phyloP scores from a whole-genome alignment of 169 alveolate genomes.

The Cryptosporidium felis region DNA sequence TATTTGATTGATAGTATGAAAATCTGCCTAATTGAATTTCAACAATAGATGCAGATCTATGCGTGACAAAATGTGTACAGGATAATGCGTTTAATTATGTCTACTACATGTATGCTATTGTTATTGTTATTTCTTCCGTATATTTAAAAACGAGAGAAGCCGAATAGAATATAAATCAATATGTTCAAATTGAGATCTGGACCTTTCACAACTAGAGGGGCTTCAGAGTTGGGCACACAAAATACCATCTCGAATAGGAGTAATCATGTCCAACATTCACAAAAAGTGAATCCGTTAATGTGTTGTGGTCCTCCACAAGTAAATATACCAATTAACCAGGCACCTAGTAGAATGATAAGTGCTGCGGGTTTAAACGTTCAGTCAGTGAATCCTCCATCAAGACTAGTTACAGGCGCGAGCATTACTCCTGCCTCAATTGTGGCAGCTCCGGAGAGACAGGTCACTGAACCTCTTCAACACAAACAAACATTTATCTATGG shows the following conservation, averaged over 20 bases:
- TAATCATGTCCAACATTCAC: slow-evolving; percentile 21
- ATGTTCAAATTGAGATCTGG: slow-evolving; percentile 67
- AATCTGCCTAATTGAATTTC: too few species aligned
- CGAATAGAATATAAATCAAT: not conserved
- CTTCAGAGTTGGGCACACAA: slow-evolving; percentile 37
- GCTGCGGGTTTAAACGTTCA: slow-evolving; percentile 65
- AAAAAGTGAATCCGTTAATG: slow-evolving; percentile 62
- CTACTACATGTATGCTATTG: slow-evolving; percentile 20
- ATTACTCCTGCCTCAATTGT: slow-evolving; percentile 64
- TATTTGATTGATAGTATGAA: not conserved
- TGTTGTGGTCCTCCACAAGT: slow-evolving; percentile 61
- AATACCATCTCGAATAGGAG: slow-evolving; percentile 3
- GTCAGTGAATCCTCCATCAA: slow-evolving; percentile 62
- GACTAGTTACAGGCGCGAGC: slow-evolving; percentile 63
- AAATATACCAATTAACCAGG: slow-evolving; percentile 22
- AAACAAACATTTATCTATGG: slow-evolving; percentile 66
- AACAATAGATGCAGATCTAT: slow-evolving; percentile 48
- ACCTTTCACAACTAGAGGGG: slow-evolving; percentile 56
- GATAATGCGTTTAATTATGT: slow-evolving; percentile 8
- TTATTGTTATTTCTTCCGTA: too few species aligned
- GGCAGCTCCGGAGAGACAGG: slow-evolving; percentile 68
- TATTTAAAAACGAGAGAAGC: too few species aligned
- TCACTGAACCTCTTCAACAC: slow-evolving; percentile 63
- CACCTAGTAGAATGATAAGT: slow-evolving; percentile 69
- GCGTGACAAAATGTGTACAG: slow-evolving; percentile 42